A percentile compares a stretch with the other conserved stretches of the same genome.
phyloP scores from a whole-genome alignment of 2,329 filamentous ascomycete species.

The Cladobotryum mycophilum region DNA sequence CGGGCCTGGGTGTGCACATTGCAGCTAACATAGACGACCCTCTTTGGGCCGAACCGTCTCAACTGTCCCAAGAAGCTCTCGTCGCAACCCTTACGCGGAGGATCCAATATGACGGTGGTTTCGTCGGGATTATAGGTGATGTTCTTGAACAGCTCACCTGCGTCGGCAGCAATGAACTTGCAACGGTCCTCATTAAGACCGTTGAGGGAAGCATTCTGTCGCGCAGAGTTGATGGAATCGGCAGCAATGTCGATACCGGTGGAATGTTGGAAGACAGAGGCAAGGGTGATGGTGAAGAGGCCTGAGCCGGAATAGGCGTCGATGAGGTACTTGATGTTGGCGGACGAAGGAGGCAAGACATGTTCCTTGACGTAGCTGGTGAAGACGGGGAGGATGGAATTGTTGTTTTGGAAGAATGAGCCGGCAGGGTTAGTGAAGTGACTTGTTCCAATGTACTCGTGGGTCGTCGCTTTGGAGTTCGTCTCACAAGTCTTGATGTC shows the following conservation, averaged over 20 bases:
- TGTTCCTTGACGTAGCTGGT: constrained; percentile 79
- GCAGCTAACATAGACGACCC: constrained; percentile 91
- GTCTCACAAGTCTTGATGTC: constrained; percentile 88
- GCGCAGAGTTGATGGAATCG: constrained; percentile 71
- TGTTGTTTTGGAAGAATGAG: constrained; percentile 99
- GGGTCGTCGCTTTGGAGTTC: constrained; percentile 72
- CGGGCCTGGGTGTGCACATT: constrained; percentile 97
- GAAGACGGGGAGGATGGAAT: constrained; percentile 85
- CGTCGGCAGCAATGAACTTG: constrained; percentile 84
- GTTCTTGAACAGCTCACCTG: constrained; percentile 70
- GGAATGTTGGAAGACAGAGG: constrained; percentile 73
- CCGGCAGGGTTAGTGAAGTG: constrained; percentile 87
- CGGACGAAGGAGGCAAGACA: constrained; percentile 51
- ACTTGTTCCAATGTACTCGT: constrained; percentile 82
- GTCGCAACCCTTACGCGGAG: constrained; percentile 93
- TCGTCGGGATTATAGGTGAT: constrained; percentile 69
- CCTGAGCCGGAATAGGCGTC: constrained; percentile 97
- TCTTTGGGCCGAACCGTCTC: constrained; percentile 65
- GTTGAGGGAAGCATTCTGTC: constrained; percentile 73
- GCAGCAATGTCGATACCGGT: constrained; percentile 86
- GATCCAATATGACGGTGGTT: constrained; percentile 91
- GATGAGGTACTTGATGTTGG: constrained; percentile 72
- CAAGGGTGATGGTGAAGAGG: constrained; percentile 92
- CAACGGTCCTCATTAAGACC: constrained; percentile 61
- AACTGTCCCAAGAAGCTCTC: constrained; percentile 76